phyloP scores from a whole-genome alignment of 441 rosid species.

The Erodium trifolium region DNA sequence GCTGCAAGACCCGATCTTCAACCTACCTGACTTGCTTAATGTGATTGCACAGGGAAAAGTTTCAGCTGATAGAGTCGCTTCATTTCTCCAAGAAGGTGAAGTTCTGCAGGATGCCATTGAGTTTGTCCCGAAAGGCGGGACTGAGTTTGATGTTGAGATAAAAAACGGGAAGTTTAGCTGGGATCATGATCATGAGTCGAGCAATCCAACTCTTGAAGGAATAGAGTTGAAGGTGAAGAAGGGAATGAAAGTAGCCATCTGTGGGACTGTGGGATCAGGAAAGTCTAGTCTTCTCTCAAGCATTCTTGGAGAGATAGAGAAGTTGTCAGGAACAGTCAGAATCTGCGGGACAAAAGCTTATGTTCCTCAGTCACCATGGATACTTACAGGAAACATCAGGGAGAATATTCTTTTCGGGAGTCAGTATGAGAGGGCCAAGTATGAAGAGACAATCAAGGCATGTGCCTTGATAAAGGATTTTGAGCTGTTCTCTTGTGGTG shows the following conservation, averaged over 20 bases:
- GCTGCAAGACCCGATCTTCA: slow-evolving; percentile 85
- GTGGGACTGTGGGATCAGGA: slow-evolving; percentile 96
- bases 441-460: slow-evolving; percentile 59
- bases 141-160: slow-evolving; percentile 54
- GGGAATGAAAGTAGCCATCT: slow-evolving; percentile 95
- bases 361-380: slow-evolving; percentile 93
- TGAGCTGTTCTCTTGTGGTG: slow-evolving; percentile 69
- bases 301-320: slow-evolving; percentile 78
- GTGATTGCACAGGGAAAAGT: slow-evolving; percentile 78
- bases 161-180: slow-evolving; percentile 63
- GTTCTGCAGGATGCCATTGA: slow-evolving; percentile 57
- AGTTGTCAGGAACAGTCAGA: slow-evolving; percentile 62
- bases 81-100: slow-evolving; percentile 70
- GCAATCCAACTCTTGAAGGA: slow-evolving; percentile 46
- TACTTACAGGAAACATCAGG: slow-evolving; percentile 77
- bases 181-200: slow-evolving; percentile 41
- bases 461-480: slow-evolving; percentile 83
- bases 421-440: slow-evolving; percentile 42
- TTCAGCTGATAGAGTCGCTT: slow-evolving; percentile 78
- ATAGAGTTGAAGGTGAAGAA: slow-evolving; percentile 57
- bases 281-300: slow-evolving; percentile 87
- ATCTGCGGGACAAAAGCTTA: slow-evolving; percentile 84
- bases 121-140: slow-evolving; percentile 31
- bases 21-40: slow-evolving; percentile 76
- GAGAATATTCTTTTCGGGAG: slow-evolving; percentile 87